phyloP scores from a whole-genome alignment of 169 alveolate species.

The Plasmodium vinckei region DNA sequence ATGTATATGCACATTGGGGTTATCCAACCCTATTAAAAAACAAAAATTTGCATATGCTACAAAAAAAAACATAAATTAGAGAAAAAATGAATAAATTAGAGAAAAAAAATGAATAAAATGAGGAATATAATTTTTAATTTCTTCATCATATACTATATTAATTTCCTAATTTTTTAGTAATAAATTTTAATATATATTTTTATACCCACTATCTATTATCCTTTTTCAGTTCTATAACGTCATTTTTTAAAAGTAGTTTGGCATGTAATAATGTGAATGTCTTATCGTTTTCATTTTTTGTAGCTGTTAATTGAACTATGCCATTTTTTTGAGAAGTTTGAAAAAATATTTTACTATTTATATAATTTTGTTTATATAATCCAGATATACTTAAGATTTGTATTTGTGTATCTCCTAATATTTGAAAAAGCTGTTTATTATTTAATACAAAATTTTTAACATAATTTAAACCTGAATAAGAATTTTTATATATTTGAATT shows the following conservation, averaged over 20 bases:
- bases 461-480: conserved; percentile 63
- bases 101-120: no score
- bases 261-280: conserved; percentile 31
- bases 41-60: background rate
- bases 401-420: conserved; percentile 42
- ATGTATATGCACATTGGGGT: no score
- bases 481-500: conserved; percentile 44
- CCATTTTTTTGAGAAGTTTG: conserved; percentile 53
- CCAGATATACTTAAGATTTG: conserved; percentile 75
- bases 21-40: no score
- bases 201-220: background rate
- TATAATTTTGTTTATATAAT: conserved; percentile 54
- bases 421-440: conserved; percentile 37
- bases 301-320: conserved; percentile 61
- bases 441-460: conserved; percentile 52
- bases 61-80: background rate
- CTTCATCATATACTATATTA: background rate
- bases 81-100: no score
- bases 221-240: conserved; percentile 22
- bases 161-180: background rate
- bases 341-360: conserved; percentile 62
- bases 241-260: conserved; percentile 19
- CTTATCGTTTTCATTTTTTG: conserved; percentile 20
- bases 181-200: background rate
- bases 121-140: no score